phyloP scores from a whole-genome alignment of 163 green algal genomes.

The Trebouxia gelatinosa region DNA sequence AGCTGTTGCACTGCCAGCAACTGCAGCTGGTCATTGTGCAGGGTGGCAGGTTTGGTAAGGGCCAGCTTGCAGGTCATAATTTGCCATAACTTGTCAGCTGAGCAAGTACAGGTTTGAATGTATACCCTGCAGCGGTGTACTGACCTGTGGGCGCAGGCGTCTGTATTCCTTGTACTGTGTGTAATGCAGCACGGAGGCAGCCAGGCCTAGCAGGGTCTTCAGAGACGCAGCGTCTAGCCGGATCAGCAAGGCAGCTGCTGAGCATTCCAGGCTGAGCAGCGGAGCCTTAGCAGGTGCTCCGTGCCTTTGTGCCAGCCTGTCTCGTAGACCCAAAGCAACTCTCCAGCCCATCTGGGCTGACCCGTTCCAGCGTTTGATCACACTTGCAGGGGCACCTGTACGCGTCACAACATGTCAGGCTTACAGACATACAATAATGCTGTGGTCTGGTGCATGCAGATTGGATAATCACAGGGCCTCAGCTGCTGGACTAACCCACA shows the following conservation, averaged over 20 bases:
- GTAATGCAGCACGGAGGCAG: slow-evolving; percentile 25
- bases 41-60: background rate
- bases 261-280: slow-evolving; percentile 29
- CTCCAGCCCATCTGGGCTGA: slow-evolving; percentile 25
- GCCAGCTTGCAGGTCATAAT: no score
- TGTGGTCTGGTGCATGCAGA: no score
- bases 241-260: slow-evolving; percentile 23
- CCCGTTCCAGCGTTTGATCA: slow-evolving; percentile 30
- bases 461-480: no score
- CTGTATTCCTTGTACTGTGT: slow-evolving; percentile 18
- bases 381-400: slow-evolving; percentile 6
- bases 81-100: no score
- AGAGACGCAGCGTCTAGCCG: slow-evolving; percentile 13
- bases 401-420: no score
- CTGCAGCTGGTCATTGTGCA: background rate
- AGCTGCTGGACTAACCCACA: no score
- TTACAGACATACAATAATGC: no score
- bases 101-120: background rate
- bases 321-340: slow-evolving; percentile 20
- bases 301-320: slow-evolving; percentile 8
- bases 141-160: slow-evolving; percentile 27
- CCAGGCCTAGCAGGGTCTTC: slow-evolving; percentile 22
- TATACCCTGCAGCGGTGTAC: background rate
- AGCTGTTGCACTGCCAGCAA: background rate
- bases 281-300: slow-evolving; percentile 1